Base-by-base conservation (phyloP, 768 basidiomycete species). In the Butyriboletus loyo region DNA sequence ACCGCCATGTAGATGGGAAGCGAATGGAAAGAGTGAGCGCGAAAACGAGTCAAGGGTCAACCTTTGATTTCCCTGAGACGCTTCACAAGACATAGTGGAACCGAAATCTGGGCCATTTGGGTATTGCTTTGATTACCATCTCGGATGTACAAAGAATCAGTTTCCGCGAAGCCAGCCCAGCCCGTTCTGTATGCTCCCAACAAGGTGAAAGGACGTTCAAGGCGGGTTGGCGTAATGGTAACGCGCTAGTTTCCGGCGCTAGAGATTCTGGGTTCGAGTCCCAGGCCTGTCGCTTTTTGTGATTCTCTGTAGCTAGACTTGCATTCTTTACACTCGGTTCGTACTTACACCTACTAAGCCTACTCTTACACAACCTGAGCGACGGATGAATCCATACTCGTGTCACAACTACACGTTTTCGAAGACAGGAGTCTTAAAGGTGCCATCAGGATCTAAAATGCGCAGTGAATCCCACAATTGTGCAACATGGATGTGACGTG, bases 141-240 rank as follows among this genome's bases (percentile, higher is more conserved):
- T 28, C 10, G 1, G 41, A 7, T 25, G 45, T 28, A 43, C 30
- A 9, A 2, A 4, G 19, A 9, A 15, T 30, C 28, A 6, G 5
- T 27, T 31, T 5, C 7, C 7, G 34, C 27, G 28, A 27, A 27
- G 38, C 11, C 28, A 21, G 4, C 37, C 11, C 28, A 21, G 4
- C 37, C 7, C 28, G 28, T 30, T 15, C 13, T 21, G 3, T 17
- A 32, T 3, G 6, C 6, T 5, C 8, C 9, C 19, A 14, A 15
- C 0, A 15, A 24, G 4, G 4, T 13, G 4, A 13, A 13, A 13
- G 7, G 7, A 9, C 11, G 21, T 3, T 4, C 2, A 43, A 21
- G 78, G 77, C 77, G 78, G 77, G 74, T 78, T 80, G 77, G 79
- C 79, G 78, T 78, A 79, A 80, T 80, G 79, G 79, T 76, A 80